Evolutionary conservation across 495 filamentous ascomycete species (phyloP), one percentile per base, ranked within the genome.

Genomic region (Penicillium roqueforti): DNA sequence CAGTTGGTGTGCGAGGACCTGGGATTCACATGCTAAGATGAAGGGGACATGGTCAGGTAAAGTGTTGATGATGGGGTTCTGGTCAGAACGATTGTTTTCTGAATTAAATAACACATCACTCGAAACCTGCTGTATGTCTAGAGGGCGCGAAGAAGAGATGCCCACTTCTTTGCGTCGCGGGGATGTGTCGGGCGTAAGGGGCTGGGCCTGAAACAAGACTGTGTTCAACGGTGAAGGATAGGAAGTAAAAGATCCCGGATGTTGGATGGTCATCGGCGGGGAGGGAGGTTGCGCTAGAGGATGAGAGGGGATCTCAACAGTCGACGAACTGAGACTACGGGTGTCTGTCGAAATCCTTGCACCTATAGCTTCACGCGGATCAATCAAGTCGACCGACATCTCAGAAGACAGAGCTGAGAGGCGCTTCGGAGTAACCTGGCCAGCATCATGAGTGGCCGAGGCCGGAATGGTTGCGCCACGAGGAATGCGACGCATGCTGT

Each of bases 1-100:
- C 60, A 97, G 86, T 68, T 97, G 95, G 68, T 97, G 88, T 6
- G 95, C 93, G 36, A 99, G 78, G 19, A 88, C 74, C 48, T 91
- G 87, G 10, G 92, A 93, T 67, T 95, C 90, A 58, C 93, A 96
- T 0, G 91, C 87, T 16, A 97, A 82, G 39, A 95, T 82, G 65
- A 97, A 99, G 2, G 95, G 92, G 14, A 97, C 70, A 74, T 99
- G 95, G 14, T 69, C 62, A n/a, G 55, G 51, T 13, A 45, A 53
- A 40, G 41, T 10, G 10, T 43, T 25, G 26, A 52, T 55, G 28
- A 59, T 31, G n/a, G 47, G 42, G 6, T 37, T 55, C 26, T 55
- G 54, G 4, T 53, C 28, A 6, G 51, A 46, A 36, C 50, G 62
- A 19, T 65, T 47, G n/a, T 54, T 59, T 58, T 76, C 73, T 10